These are phyloP conservation scores for Middelhovenomyces tepae DNA, from an alignment of 805 yeast genomes.

Conservation along the genomic window DNA sequence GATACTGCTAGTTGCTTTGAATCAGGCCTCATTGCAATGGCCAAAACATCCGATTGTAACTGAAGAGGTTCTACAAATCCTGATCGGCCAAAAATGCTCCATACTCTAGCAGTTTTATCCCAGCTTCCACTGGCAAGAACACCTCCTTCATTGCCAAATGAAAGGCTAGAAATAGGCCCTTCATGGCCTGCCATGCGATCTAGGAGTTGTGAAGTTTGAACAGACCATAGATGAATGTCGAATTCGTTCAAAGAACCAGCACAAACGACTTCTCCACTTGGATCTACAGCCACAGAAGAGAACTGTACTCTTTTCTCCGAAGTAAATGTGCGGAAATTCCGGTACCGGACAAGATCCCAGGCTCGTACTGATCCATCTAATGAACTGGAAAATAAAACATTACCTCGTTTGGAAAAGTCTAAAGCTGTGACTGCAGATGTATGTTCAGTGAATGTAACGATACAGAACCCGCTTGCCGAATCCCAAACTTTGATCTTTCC, in stretches of 20 bases:
- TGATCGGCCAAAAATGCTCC: slow-evolving; percentile 85
- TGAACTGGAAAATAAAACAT: slow-evolving; percentile 84
- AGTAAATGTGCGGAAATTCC: slow-evolving; percentile 92
- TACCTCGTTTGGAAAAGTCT: slow-evolving; percentile 80
- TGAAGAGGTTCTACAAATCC: slow-evolving; percentile 88
- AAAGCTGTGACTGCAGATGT: slow-evolving; percentile 81
- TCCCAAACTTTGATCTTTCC: slow-evolving; percentile 98
- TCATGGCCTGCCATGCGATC: slow-evolving; percentile 89
- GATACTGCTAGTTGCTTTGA: slow-evolving; percentile 85
- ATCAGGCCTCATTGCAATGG: slow-evolving; percentile 82
- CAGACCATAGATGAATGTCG: slow-evolving; percentile 94
- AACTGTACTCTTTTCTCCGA: slow-evolving; percentile 85
- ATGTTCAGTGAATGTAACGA: slow-evolving; percentile 88
- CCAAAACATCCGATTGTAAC: slow-evolving; percentile 72
- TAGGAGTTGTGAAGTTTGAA: slow-evolving; percentile 85
- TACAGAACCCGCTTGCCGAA: slow-evolving; percentile 80
- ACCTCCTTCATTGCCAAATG: slow-evolving; percentile 72
- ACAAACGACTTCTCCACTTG: slow-evolving; percentile 92
- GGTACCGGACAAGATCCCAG: slow-evolving; percentile 87
- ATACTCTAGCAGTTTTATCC: slow-evolving; percentile 90
- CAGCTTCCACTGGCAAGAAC: slow-evolving; percentile 86
- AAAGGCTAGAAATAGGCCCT: slow-evolving; percentile 84
- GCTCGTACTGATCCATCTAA: slow-evolving; percentile 96
- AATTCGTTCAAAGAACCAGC: slow-evolving; percentile 89
- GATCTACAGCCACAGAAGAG: slow-evolving; percentile 85